phyloP scores from a whole-genome alignment of 225 moss, liverwort and hornwort species.

The Straminergon stramineum region DNA sequence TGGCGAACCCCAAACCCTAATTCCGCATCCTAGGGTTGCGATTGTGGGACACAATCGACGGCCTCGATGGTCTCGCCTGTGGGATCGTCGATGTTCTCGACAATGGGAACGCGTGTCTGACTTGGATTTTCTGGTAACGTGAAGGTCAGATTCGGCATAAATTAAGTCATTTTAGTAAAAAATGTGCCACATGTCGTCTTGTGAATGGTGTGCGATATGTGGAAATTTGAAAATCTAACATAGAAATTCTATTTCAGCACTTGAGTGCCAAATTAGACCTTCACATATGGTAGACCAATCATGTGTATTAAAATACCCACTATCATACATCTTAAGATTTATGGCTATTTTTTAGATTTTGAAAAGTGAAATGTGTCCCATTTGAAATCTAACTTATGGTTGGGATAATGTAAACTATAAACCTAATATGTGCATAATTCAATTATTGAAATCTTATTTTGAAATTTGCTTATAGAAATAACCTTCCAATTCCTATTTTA shows the following conservation, averaged over 20 bases:
- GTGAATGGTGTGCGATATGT: neutral
- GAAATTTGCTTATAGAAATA: neutral
- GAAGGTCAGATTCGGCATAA: neutral
- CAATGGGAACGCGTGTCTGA: neutral
- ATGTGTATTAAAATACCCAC: too few relatives aligned
- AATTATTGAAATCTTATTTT: neutral
- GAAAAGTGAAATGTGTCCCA: neutral
- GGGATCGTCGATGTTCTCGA: neutral
- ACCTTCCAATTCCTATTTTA: neutral
- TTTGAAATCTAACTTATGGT: neutral
- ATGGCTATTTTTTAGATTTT: neutral
- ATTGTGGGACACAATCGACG: neutral
- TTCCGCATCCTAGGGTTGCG: neutral
- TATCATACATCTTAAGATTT: neutral
- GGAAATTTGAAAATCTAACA: accelerated
- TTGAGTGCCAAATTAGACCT: accelerated
- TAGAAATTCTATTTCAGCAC: neutral
- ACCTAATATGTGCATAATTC: too few relatives aligned
- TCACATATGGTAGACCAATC: too few relatives aligned
- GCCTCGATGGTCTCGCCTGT: neutral
- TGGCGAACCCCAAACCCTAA: slow-evolving; percentile 6
- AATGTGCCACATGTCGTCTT: too few relatives aligned
- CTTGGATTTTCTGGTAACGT: neutral
- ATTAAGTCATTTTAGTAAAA: neutral
- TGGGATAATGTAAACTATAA: neutral